These are phyloP conservation scores for Hanseniaspora clermontiae DNA, from an alignment of 805 yeast genomes.

Conservation along the genomic window DNA sequence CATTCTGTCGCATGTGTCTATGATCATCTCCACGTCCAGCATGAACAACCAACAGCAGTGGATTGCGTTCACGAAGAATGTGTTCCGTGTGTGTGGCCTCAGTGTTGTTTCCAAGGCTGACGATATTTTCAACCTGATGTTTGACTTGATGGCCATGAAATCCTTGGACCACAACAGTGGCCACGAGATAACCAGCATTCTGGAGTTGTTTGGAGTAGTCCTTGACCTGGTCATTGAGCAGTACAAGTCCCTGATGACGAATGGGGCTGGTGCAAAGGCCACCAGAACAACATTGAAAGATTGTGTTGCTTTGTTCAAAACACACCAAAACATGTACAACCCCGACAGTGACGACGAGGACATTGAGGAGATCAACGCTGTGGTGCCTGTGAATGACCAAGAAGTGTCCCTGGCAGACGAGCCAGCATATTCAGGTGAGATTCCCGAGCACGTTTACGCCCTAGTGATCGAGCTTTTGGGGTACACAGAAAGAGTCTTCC, in stretches of 20 bases:
- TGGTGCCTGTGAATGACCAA: not conserved
- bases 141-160: not conserved
- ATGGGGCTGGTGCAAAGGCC: not conserved
- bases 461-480: not conserved
- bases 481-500: constrained; percentile 3
- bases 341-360: not conserved
- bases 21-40: not conserved
- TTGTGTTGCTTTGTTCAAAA: not conserved
- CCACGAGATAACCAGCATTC: not conserved
- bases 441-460: not conserved
- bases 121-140: constrained; percentile 7
- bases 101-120: constrained; percentile 2
- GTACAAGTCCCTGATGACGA: not conserved
- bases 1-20: constrained; percentile 1
- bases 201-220: not conserved
- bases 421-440: not conserved
- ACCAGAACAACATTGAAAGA: not conserved
- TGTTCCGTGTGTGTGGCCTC: constrained; percentile 2
- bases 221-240: not conserved
- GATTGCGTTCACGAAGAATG: constrained; percentile 2
- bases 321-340: not conserved
- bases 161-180: not conserved
- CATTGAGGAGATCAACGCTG: not conserved
- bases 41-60: not conserved
- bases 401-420: not conserved